Base-by-base conservation (phyloP, 1,284 basidiomycete genomes). In the Ceratobasidium sp. region DNA sequence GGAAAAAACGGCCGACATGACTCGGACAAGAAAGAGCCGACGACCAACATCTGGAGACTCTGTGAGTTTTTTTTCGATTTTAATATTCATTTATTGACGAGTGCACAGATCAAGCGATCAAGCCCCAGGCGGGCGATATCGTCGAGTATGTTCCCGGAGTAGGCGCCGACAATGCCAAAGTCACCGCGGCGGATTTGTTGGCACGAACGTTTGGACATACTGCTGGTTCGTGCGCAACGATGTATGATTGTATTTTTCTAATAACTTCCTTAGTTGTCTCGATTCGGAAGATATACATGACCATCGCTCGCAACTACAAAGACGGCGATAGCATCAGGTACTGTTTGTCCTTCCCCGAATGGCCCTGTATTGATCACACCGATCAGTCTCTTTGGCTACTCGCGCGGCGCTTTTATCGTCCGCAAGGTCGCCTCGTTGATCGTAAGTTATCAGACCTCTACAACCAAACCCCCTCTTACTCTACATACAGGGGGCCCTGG, bases 341-440 rank as follows among this genome's bases (percentile, higher is more conserved):
- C 18, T 7, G 4, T 16, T 33, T 30, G 12, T 36, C n/a, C 36
- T n/a, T 36, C 8, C 21, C 21, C 21, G 16, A 1, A 36, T 2
- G 21, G 28, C 28, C n/a, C 23, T 30, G 21, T 49, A 21, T 11
- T 49, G 48, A 49, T 23, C 21, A 21, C 21, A 9, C 12, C 38
- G 25, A 25, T 9, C 51, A 40, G 69, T 51, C 33, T 71, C n/a
- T 71, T 71, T 36, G 69, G 69, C 3, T 71, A 61, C 36, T 71
- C 69, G 12, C 56, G 69, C 21, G 73, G 73, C 11, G 73, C 73
- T 23, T 74, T 74, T 36, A 73, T 66, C 25, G 73, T 62, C 25
- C 72, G 73, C 25, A 74, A 73, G 48, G 73, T 74, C 21, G 73
- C 73, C 16, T 53, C 48, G 5, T 33, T 74, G 2, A 73, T 74